Base-by-base conservation (phyloP, 768 basidiomycete genomes). In the Fistulinella prunicolor region DNA sequence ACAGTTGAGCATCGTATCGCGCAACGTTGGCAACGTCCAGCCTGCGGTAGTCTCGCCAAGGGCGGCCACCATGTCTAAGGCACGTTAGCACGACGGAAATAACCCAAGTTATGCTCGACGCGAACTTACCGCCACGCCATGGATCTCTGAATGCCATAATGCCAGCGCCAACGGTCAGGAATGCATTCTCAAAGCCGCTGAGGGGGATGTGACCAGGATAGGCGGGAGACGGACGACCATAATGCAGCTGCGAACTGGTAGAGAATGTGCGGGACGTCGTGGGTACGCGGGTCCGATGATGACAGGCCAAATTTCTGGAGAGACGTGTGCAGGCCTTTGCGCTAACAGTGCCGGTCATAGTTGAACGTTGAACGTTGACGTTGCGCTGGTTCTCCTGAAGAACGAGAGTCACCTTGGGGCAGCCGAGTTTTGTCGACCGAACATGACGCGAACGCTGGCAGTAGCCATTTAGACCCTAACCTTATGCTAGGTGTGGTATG, bases 11-110 rank as follows among this genome's bases (percentile, higher is more conserved):
- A 97, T 91, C 29, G 64, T 63, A 54, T 90, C 85, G 26, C 89
- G 82, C 40, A 96, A 70, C 39, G 77, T 74, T 6, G 89, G 84
- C 35, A 98, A 75, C 45, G 83, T 82, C 0, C 81, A 76, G 3
- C 89, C 86, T 6, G 93, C 89, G 1, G 95, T 94, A 1, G 92
- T 92, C 69, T 97, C 96, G 20, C 91, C 92, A 9, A 97, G 77
- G 5, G 91, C 88, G 10, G 96, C 94, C 35, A 98, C 80, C 86
- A 99, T 92, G 66, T 99, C 94, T 97, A 53, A 10, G 13, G n/a
- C 2, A 6, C 32, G 22, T 51, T 23, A 42, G 43, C 23, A 32
- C 20, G 17, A n/a, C 10, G 26, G 42, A n/a, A 23, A 32, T 29
- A 8, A 46, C 10, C 20, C 38, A 14, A 38, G 17, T 1, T 3